phyloP scores from a whole-genome alignment of 352 stramenopile species.

The Phytophthora hybrid region DNA sequence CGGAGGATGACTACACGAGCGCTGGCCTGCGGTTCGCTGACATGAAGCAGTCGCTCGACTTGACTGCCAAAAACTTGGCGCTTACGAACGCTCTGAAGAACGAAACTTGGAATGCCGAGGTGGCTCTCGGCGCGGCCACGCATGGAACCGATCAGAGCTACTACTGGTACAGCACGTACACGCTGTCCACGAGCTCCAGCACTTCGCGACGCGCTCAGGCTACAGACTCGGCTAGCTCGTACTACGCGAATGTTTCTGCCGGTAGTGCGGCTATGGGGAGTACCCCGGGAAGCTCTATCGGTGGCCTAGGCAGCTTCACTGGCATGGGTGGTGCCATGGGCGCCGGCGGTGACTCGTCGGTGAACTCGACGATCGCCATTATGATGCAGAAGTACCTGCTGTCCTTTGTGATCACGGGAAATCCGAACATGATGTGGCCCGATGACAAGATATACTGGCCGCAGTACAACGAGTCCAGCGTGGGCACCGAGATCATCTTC shows the following conservation, averaged over 20 bases:
- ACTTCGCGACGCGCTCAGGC: constrained; percentile 15
- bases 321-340: constrained; percentile 12
- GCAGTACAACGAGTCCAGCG: constrained; percentile 39
- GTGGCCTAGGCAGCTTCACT: constrained; percentile 10
- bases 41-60: constrained; percentile 37
- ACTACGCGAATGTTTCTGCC: constrained; percentile 22
- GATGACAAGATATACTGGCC: constrained; percentile 41
- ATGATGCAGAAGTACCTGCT: constrained; percentile 45
- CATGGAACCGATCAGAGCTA: constrained; percentile 38
- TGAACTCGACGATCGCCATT: constrained; percentile 33
- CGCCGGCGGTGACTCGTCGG: constrained; percentile 19
- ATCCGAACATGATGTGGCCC: constrained; percentile 37
- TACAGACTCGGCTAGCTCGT: constrained; percentile 24
- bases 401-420: constrained; percentile 38
- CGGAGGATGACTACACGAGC: constrained; percentile 26
- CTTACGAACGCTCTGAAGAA: constrained; percentile 31
- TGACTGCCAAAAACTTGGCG: constrained; percentile 36
- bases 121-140: constrained; percentile 13
- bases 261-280: not conserved
- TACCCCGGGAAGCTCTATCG: not conserved
- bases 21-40: constrained; percentile 29
- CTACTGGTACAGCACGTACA: constrained; percentile 45
- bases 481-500: constrained; percentile 37
- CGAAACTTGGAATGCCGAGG: constrained; percentile 32
- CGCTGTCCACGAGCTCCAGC: constrained; percentile 23